These are phyloP conservation scores for Phytophthora chlamydospora DNA, from an alignment of 352 stramenopile genomes.

Conservation along the genomic window DNA sequence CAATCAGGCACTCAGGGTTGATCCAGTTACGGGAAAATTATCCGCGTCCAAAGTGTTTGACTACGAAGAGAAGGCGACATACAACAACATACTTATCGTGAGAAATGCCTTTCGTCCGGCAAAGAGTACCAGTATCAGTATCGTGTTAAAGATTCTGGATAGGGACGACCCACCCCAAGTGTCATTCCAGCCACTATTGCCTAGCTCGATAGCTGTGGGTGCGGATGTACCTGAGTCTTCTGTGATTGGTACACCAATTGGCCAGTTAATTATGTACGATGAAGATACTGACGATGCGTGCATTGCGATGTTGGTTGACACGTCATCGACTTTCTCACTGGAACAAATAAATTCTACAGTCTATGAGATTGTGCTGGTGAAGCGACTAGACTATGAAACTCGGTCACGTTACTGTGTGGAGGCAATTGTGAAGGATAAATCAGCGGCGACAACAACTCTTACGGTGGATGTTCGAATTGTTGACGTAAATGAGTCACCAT, in stretches of 20 bases:
- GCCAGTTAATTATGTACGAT: conserved; percentile 19
- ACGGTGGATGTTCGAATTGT: conserved; percentile 28
- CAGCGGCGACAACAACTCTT: not conserved
- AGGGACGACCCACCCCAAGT: conserved; percentile 23
- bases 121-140: conserved; percentile 19
- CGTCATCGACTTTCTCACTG: conserved; percentile 13
- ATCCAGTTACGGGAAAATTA: conserved; percentile 18
- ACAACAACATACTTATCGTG: conserved; percentile 23
- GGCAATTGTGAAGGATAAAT: conserved; percentile 16
- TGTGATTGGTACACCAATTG: conserved; percentile 21
- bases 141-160: conserved; percentile 20
- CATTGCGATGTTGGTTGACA: conserved; percentile 6
- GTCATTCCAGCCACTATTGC: conserved; percentile 19
- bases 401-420: conserved; percentile 15
- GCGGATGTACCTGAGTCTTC: conserved; percentile 22
- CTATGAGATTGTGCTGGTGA: conserved; percentile 19
- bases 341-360: conserved; percentile 10
- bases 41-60: conserved; percentile 13
- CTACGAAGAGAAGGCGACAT: conserved; percentile 19
- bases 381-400: conserved; percentile 31
- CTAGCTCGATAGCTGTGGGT: conserved; percentile 1
- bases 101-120: conserved; percentile 22
- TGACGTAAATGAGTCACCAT: conserved; percentile 58
- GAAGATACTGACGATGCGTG: conserved; percentile 29
- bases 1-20: conserved; percentile 11